A percentile compares a stretch with the other conserved stretches of the same genome.
phyloP scores from a whole-genome alignment of 2,329 filamentous ascomycete species.

The Aspergillus pseudoterreus region DNA sequence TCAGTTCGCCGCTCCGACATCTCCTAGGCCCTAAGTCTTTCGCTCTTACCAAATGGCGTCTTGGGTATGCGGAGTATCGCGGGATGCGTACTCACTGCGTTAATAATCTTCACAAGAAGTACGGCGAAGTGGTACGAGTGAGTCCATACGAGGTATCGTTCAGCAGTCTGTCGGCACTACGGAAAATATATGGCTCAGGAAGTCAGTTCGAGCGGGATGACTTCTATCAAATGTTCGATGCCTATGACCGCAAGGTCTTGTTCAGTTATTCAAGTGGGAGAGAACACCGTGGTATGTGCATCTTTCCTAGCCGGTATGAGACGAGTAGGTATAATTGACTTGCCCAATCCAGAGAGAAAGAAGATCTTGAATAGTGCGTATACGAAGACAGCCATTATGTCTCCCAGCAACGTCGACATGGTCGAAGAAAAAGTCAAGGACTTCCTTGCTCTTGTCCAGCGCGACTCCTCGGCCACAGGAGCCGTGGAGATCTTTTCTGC shows the following conservation, averaged over 20 bases:
- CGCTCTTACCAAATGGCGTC: slow-evolving; percentile 44
- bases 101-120: slow-evolving; percentile 41
- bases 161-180: slow-evolving; percentile 44
- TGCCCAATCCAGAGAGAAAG: slow-evolving; percentile 49
- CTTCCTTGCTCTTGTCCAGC: slow-evolving; percentile 42
- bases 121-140: slow-evolving; percentile 48
- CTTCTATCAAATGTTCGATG: slow-evolving; percentile 57
- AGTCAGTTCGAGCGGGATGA: slow-evolving; percentile 47
- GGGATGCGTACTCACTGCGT: slow-evolving; percentile 43
- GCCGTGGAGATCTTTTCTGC: slow-evolving; percentile 44
- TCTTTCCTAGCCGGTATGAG: background rate
- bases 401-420: slow-evolving; percentile 25
- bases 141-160: slow-evolving; percentile 47
- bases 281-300: background rate
- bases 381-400: slow-evolving; percentile 48
- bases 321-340: slow-evolving; percentile 14
- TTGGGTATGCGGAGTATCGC: slow-evolving; percentile 44
- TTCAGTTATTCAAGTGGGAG: slow-evolving; percentile 45
- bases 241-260: slow-evolving; percentile 50
- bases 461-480: slow-evolving; percentile 17
- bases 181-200: slow-evolving; percentile 54
- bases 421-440: slow-evolving; percentile 40
- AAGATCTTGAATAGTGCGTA: slow-evolving; percentile 52
- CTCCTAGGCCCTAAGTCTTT: slow-evolving; percentile 38
- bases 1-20: background rate